Evolutionary conservation across 2,329 filamentous ascomycete genomes (phyloP), one percentile per base, ranked within the genome.

Genomic region (Berkeleyomyces rouxiae): DNA sequence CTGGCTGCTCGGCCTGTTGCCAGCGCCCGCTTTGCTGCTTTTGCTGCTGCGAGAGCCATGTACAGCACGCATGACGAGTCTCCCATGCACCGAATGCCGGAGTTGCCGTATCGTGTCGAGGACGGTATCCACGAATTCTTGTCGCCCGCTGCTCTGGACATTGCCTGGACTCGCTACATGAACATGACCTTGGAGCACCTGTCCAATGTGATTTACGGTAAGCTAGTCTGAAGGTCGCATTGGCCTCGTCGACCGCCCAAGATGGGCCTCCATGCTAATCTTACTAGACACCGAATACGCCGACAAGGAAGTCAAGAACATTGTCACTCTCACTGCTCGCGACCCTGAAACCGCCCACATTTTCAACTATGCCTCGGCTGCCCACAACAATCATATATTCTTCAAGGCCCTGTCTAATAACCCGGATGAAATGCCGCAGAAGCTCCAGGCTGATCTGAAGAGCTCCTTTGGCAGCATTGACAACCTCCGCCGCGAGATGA

Each of bases 321-420:
- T 96, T 70, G 75, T 88, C 70, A 78, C 92, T 70, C 78, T 83
- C 70, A 86, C 86, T 64, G 88, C 92, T 65, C 89, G 90, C 73
- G 82, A 93, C 70, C 86, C 92, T 53, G 79, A 79, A 68, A 79
- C 82, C 66, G 93, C 93, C 49, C 79, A 85, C 68, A 78, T 86
- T 72, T 99, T 99, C 84, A 99, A 97, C 81, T 83, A 95, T 73
- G 93, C 93, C 73, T 95, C 89, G 69, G 95, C 95, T 88, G 88
- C 90, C 63, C 87, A 88, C 80, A 97, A 97, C 82, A 96, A 84
- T 73, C 77, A 84, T 71, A 86, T 90, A 78, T 92, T 90, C 82
- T 91, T 92, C 80, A 72, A 81, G 68, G 74, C 78, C 70, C 71
- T 77, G 66, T 69, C 72, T 62, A 74, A 74, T 62, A 61, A 66